phyloP scores from a whole-genome alignment of 78 protist species.

The Paulinella micropora region DNA sequence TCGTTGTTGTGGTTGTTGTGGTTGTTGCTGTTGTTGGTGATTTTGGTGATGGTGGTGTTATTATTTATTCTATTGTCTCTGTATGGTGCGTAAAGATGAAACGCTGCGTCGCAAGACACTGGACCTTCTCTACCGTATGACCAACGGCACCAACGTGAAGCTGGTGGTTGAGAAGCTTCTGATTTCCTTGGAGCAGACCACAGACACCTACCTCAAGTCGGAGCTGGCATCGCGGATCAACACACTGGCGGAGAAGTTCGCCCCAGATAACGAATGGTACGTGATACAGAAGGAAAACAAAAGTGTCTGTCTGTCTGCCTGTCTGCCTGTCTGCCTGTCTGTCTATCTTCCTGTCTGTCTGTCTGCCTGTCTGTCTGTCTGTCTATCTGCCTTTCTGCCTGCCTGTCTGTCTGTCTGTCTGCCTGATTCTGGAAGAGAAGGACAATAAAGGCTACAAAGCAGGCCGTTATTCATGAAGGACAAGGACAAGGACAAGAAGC shows the following conservation, averaged over 20 bases:
- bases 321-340: neutral
- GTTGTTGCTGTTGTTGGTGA: neutral
- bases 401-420: neutral
- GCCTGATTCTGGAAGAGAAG: neutral
- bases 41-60: neutral
- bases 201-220: conserved; percentile 37
- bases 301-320: neutral
- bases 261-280: conserved; percentile 42
- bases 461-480: neutral
- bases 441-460: neutral
- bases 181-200: conserved; percentile 27
- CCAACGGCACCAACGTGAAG: conserved; percentile 56
- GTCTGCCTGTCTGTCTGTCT: neutral
- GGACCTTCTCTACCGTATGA: conserved; percentile 69
- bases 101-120: conserved; percentile 41
- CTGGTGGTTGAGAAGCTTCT: conserved; percentile 49
- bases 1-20: neutral
- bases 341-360: neutral
- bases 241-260: neutral
- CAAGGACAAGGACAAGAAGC: neutral
- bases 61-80: neutral
- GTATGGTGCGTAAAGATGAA: neutral
- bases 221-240: conserved; percentile 35
- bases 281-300: conserved; percentile 19
- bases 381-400: neutral